Evolutionary conservation across 2,329 filamentous ascomycete species (phyloP), one percentile per base, ranked within the genome.

Genomic region (Sclerotinia nivalis): DNA sequence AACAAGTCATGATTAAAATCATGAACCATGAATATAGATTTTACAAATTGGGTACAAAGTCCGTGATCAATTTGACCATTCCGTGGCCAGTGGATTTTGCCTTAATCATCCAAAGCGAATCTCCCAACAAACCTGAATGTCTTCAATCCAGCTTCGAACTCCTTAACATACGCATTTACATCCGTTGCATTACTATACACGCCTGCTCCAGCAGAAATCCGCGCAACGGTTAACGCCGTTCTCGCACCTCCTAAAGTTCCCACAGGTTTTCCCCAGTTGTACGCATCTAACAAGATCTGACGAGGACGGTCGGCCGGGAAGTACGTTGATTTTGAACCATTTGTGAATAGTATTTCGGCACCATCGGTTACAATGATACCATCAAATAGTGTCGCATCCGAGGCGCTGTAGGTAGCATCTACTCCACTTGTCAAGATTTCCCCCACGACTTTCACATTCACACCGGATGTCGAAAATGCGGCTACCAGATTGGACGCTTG

Each of bases 181-280:
- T 20, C 13, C n/a, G 31, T 52, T 8, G n/a, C 18, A 54, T 65
- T 65, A 54, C 13, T 68, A 62, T 28, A 68, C n/a, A 50, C 66
- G 12, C 55, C 55, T 10, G 34, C 49, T 6, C 34, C 59, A 18
- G 15, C 3, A 5, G 34, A 28, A 18, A 61, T 50, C 5, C 9
- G n/a, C 10, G 55, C 47, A 12, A 50, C 6, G 4, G 3, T 9
- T 20, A 61, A 40, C 22, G 31, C 55, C 9, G 6, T 22, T 18
- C 1, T 18, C 7, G 34, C 45, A 40, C 7, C 15, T 2, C 66
- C 45, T 9, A 61, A 43, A 28, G 43, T 31, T 20, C 83, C 89
- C 34, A 93, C 81, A 0, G 91, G 88, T 83, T 93, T 93, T 5
- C 89, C 90, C 82, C 88, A 93, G 34, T 86, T 82, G 80, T 88